These are phyloP conservation scores for Hemisphaericaspora nanyangensis DNA, from an alignment of 805 yeast species.

Conservation along the genomic window DNA sequence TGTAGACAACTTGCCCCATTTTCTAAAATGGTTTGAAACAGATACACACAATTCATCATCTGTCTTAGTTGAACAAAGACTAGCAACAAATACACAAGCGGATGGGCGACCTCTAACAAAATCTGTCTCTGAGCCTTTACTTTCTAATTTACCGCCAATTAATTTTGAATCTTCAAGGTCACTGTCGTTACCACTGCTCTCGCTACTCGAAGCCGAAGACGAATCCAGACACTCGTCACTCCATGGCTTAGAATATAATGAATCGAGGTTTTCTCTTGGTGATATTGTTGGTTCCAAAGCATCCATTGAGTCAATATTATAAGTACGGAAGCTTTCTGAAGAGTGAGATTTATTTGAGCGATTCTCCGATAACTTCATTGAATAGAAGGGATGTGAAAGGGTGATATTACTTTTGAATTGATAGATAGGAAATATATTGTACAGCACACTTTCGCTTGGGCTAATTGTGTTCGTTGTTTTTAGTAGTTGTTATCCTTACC, in stretches of 20 bases:
- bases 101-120: conserved; percentile 62
- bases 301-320: conserved; percentile 1
- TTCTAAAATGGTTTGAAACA: conserved; percentile 62
- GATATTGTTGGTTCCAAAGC: conserved; percentile 3
- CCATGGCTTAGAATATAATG: conserved; percentile 6
- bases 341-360: conserved; percentile 2
- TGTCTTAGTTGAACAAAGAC: conserved; percentile 58
- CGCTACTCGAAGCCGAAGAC: conserved; percentile 3
- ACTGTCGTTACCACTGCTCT: background rate
- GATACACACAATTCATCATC: conserved; percentile 73
- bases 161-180: background rate
- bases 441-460: too few relatives aligned
- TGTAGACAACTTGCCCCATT: conserved; percentile 66
- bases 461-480: too few relatives aligned
- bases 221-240: conserved; percentile 3
- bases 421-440: too few relatives aligned
- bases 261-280: conserved; percentile 5
- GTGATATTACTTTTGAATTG: too few relatives aligned
- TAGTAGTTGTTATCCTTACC: too few relatives aligned
- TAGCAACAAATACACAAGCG: conserved; percentile 85
- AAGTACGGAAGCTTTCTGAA: conserved; percentile 2
- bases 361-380: background rate
- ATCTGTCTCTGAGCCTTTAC: background rate
- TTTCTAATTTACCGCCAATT: background rate
- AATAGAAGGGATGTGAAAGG: too few relatives aligned